These are phyloP conservation scores for Fistulinella prunicolor DNA, from an alignment of 768 basidiomycete genomes.

Conservation along the genomic window DNA sequence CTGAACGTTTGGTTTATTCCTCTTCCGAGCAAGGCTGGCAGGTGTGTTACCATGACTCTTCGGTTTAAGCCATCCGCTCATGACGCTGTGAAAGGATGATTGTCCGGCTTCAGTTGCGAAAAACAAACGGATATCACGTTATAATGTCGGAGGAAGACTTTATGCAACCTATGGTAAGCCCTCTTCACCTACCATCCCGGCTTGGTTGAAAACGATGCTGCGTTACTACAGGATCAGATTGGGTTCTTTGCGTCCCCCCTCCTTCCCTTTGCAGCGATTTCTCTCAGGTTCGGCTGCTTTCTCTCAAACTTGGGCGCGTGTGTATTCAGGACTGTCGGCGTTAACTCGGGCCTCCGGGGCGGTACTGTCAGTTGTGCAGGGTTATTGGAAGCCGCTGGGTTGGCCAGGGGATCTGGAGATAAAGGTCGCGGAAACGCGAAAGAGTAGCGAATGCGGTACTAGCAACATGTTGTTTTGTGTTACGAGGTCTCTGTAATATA, in stretches of 20 bases:
- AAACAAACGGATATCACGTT: constrained; percentile 39
- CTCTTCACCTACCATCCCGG: background rate
- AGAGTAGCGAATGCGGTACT: too few species aligned
- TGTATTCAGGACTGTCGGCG: constrained; percentile 15
- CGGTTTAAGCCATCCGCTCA: background rate
- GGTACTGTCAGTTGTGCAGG: constrained; percentile 15
- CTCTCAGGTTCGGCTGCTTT: constrained; percentile 19
- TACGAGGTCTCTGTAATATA: too few species aligned
- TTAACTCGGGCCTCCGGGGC: constrained; percentile 21
- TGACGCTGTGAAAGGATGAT: constrained; percentile 37
- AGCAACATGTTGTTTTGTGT: too few species aligned
- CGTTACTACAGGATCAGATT: constrained; percentile 19
- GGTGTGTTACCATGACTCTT: constrained; percentile 33
- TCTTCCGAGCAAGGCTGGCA: constrained; percentile 44
- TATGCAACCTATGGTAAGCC: constrained; percentile 49
- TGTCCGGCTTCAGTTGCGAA: constrained; percentile 49
- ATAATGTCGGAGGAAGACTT: constrained; percentile 60
- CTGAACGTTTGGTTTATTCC: constrained; percentile 43
- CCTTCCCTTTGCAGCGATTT: constrained; percentile 12
- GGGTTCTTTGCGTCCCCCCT: constrained; percentile 21
- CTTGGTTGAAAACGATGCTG: background rate
- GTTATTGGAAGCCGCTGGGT: constrained; percentile 21
- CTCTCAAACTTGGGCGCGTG: constrained; percentile 25
- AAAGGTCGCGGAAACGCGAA: too few species aligned
- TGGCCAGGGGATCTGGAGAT: constrained; percentile 8